Conservation (phyloP, 768 basidiomycete genomes). For the Leucosporidium yakuticum region DNA sequence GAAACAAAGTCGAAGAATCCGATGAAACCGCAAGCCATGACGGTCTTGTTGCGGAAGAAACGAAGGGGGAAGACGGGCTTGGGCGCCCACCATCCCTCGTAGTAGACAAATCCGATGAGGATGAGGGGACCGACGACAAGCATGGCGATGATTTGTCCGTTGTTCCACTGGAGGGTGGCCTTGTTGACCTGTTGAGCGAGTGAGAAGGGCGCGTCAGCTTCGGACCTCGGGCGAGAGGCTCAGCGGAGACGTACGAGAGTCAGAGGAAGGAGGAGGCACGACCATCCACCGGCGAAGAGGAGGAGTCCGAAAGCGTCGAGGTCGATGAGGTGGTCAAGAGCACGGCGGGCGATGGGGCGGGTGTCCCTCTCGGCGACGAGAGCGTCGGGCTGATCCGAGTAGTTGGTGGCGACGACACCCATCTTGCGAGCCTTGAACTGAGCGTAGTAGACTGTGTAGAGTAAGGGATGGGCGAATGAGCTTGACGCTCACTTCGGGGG, state of each 20-base stretch:
- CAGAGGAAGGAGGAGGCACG: slow-evolving; percentile 35
- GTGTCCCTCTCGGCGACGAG: slow-evolving; percentile 12
- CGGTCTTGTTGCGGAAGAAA: slow-evolving; percentile 57
- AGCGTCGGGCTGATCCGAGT: slow-evolving; percentile 11
- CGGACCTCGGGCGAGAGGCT: neutral
- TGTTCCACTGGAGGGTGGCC: slow-evolving; percentile 17
- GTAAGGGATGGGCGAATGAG: too few species aligned
- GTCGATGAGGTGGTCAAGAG: slow-evolving; percentile 16
- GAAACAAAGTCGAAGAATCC: slow-evolving; percentile 56
- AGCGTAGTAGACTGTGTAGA: neutral
- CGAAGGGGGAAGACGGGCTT: slow-evolving; percentile 59
- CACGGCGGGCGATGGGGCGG: slow-evolving; percentile 3
- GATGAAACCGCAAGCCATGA: slow-evolving; percentile 57
- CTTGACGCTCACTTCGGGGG: too few species aligned
- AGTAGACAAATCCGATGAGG: slow-evolving; percentile 41
- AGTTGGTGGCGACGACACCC: slow-evolving; percentile 35
- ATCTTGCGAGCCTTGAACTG: slow-evolving; percentile 24
- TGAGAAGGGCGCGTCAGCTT: slow-evolving; percentile 5
- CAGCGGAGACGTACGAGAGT: slow-evolving; percentile 3
- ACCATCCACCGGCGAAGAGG: slow-evolving; percentile 35
- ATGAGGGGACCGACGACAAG: slow-evolving; percentile 27
- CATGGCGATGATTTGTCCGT: slow-evolving; percentile 37
- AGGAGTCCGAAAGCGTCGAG: slow-evolving; percentile 37
- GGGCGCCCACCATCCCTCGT: slow-evolving; percentile 51
- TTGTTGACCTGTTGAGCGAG: neutral